These are phyloP conservation scores for Berkeleyomyces basicola DNA, from an alignment of 2,329 filamentous ascomycete species.

Conservation along the genomic window DNA sequence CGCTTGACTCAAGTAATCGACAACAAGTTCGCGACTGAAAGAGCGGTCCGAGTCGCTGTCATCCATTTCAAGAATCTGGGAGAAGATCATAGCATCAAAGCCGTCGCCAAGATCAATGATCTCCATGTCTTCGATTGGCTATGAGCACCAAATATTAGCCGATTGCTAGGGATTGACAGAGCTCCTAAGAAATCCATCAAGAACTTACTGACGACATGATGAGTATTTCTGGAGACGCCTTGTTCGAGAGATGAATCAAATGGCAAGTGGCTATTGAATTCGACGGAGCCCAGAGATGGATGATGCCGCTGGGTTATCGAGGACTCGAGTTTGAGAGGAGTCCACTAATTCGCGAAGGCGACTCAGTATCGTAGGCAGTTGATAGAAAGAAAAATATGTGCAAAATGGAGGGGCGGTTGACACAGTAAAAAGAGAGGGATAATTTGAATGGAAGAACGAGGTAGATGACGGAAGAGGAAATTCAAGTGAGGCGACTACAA, in stretches of 20 bases:
- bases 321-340: not conserved
- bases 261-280: not conserved
- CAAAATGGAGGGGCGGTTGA: not conserved
- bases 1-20: slow-evolving; percentile 85
- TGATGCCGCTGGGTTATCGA: not conserved
- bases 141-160: slow-evolving; percentile 6
- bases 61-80: slow-evolving; percentile 97
- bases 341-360: not conserved
- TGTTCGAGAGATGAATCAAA: not conserved
- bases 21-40: slow-evolving; percentile 78
- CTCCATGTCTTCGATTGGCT: slow-evolving; percentile 30
- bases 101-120: slow-evolving; percentile 48
- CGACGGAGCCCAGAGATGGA: too few species aligned
- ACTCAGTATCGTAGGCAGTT: not conserved
- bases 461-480: too few species aligned
- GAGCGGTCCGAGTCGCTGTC: slow-evolving; percentile 72
- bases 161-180: not conserved
- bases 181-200: not conserved
- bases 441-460: not conserved
- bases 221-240: not conserved
- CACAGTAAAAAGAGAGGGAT: not conserved
- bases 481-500: too few species aligned
- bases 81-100: slow-evolving; percentile 69
- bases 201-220: slow-evolving; percentile 5
- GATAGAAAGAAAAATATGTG: not conserved